phyloP scores from a whole-genome alignment of 495 filamentous ascomycete species.

The Sporormia fimetaria region DNA sequence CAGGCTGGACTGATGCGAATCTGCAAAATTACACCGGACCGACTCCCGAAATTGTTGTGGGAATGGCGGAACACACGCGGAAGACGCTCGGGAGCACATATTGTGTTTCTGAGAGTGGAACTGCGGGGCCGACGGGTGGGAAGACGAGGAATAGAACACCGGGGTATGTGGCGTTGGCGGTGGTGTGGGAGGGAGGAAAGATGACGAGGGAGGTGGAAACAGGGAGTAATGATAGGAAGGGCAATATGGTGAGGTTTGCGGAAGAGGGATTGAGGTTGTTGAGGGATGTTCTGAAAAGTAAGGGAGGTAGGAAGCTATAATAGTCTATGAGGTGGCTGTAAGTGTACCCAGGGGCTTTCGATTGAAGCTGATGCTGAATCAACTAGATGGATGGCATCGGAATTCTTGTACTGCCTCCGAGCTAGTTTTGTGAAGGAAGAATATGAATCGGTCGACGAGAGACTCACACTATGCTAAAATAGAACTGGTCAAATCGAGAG shows the following conservation, averaged over 20 bases:
- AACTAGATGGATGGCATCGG: too few relatives aligned
- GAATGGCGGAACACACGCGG: conserved; percentile 45
- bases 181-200: conserved; percentile 39
- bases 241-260: conserved; percentile 53
- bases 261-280: conserved; percentile 44
- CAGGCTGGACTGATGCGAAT: conserved; percentile 47
- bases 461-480: too few relatives aligned
- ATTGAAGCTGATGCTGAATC: too few relatives aligned
- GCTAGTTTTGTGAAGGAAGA: too few relatives aligned
- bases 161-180: conserved; percentile 51
- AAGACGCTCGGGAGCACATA: conserved; percentile 43
- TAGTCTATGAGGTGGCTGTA: too few relatives aligned
- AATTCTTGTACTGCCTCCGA: too few relatives aligned
- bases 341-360: too few relatives aligned
- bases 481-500: too few relatives aligned
- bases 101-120: conserved; percentile 48
- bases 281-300: conserved; percentile 44
- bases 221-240: conserved; percentile 41
- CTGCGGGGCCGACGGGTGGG: conserved; percentile 50
- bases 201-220: conserved; percentile 44
- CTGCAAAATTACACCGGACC: conserved; percentile 44
- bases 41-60: conserved; percentile 44
- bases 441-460: too few relatives aligned
- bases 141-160: conserved; percentile 45
- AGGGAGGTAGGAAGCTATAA: too few relatives aligned